phyloP scores from a whole-genome alignment of 805 yeast genomes.

The Kodamaea jinghongensis region DNA sequence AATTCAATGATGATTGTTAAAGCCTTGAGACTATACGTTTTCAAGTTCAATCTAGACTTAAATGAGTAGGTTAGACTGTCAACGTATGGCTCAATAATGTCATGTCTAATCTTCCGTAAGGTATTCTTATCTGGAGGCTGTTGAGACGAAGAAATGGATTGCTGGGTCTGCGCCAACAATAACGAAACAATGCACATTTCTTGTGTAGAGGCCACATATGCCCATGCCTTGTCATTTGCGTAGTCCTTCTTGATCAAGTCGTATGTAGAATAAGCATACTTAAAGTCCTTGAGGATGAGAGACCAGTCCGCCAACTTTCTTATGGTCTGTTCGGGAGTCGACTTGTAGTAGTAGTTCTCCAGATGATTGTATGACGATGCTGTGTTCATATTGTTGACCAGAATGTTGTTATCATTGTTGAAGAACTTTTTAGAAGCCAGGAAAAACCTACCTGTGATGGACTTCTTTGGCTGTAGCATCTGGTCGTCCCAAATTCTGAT shows the following conservation, averaged over 20 bases:
- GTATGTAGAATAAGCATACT: slow-evolving; percentile 77
- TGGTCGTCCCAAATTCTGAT: slow-evolving; percentile 85
- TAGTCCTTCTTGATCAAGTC: slow-evolving; percentile 80
- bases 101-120: slow-evolving; percentile 48
- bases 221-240: slow-evolving; percentile 75
- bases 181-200: slow-evolving; percentile 81
- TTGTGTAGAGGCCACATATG: slow-evolving; percentile 76
- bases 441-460: slow-evolving; percentile 71
- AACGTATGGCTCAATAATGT: slow-evolving; percentile 55
- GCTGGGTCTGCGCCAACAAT: slow-evolving; percentile 55
- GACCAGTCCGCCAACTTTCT: slow-evolving; percentile 91
- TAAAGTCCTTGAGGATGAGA: slow-evolving; percentile 85
- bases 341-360: slow-evolving; percentile 58
- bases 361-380: slow-evolving; percentile 42
- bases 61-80: slow-evolving; percentile 77
- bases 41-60: slow-evolving; percentile 65
- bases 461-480: slow-evolving; percentile 69
- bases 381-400: slow-evolving; percentile 3
- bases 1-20: slow-evolving; percentile 68
- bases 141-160: slow-evolving; percentile 17
- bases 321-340: slow-evolving; percentile 67
- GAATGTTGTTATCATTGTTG: slow-evolving; percentile 32
- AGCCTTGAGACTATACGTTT: slow-evolving; percentile 68
- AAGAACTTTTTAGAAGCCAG: slow-evolving; percentile 62
- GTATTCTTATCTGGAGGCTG: slow-evolving; percentile 36